Conservation (phyloP, 179 eudicot genomes). For the Kewa caespitosa region DNA sequence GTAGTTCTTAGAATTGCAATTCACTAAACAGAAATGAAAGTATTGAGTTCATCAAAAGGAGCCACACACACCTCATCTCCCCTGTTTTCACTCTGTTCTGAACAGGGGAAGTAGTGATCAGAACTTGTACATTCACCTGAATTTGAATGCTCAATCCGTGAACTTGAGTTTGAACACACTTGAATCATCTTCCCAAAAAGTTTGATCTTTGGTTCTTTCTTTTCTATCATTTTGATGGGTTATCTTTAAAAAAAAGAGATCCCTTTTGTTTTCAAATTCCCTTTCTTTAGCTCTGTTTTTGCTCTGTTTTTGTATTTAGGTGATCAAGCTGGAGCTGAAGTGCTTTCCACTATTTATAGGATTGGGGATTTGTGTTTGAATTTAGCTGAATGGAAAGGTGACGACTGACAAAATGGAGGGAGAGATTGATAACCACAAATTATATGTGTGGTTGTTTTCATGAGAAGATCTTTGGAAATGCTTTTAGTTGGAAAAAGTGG, state of each 20-base stretch:
- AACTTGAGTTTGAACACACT: slow-evolving; percentile 24
- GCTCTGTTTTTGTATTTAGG: not conserved
- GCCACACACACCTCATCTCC: slow-evolving; percentile 23
- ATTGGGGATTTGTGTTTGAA: not conserved
- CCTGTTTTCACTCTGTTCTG: slow-evolving; percentile 27
- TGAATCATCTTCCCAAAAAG: slow-evolving; percentile 76
- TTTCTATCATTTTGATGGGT: slow-evolving; percentile 37
- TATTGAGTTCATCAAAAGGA: too few relatives aligned
- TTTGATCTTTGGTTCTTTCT: slow-evolving; percentile 48
- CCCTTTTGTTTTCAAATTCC: not conserved
- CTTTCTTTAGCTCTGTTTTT: not conserved
- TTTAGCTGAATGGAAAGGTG: not conserved
- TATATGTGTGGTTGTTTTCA: not conserved
- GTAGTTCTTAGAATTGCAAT: slow-evolving; percentile 1
- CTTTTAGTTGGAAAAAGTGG: too few relatives aligned
- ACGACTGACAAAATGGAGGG: not conserved
- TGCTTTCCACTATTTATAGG: too few relatives aligned
- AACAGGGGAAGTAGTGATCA: slow-evolving; percentile 16
- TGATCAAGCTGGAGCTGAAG: not conserved
- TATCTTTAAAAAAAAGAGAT: too few relatives aligned
- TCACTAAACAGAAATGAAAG: not conserved
- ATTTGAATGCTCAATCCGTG: slow-evolving; percentile 3
- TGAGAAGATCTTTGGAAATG: not conserved
- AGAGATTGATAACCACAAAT: not conserved
- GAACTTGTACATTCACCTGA: slow-evolving; percentile 17